phyloP scores from a whole-genome alignment of 352 stramenopile species.

The Pythium monospermum region DNA sequence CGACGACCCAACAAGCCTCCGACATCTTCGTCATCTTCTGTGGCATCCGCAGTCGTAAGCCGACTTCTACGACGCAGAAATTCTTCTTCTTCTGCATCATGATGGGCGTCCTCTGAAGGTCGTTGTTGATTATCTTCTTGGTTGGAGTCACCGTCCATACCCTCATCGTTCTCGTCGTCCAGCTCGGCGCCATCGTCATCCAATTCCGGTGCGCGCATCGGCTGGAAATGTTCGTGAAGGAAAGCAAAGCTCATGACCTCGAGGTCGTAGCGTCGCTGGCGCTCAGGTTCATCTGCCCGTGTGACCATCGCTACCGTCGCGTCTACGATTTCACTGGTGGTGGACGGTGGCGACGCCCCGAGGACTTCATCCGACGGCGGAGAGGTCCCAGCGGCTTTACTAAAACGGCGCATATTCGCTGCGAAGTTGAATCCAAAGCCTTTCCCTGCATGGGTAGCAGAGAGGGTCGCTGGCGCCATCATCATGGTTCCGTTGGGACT shows the following conservation, averaged over 20 bases:
- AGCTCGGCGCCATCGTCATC: slow-evolving; percentile 13
- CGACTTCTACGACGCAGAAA: slow-evolving; percentile 14
- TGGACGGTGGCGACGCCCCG: slow-evolving; percentile 16
- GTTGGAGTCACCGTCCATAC: slow-evolving; percentile 17
- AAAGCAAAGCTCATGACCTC: slow-evolving; percentile 23
- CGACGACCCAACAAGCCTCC: not conserved
- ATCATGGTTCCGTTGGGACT: not conserved
- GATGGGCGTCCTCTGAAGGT: slow-evolving; percentile 9
- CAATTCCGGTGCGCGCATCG: not conserved
- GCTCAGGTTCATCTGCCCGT: slow-evolving; percentile 15
- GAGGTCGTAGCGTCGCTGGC: slow-evolving; percentile 17
- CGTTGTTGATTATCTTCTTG: slow-evolving; percentile 8
- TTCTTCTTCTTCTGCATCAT: slow-evolving; percentile 1
- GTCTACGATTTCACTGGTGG: no score
- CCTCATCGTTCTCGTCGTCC: slow-evolving; percentile 19
- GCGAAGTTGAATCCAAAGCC: slow-evolving; percentile 6
- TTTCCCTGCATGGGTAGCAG: slow-evolving; percentile 1
- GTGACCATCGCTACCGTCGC: slow-evolving; percentile 2
- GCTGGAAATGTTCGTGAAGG: slow-evolving; percentile 23
- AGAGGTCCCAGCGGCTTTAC: slow-evolving; percentile 10
- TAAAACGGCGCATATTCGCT: slow-evolving; percentile 18
- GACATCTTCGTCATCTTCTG: slow-evolving; percentile 15
- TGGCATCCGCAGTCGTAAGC: slow-evolving; percentile 30
- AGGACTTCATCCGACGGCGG: not conserved
- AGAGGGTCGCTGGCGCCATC: not conserved